These are phyloP conservation scores for Monosporascus sp. DNA, from an alignment of 2,329 filamentous ascomycete species.

Conservation along the genomic window DNA sequence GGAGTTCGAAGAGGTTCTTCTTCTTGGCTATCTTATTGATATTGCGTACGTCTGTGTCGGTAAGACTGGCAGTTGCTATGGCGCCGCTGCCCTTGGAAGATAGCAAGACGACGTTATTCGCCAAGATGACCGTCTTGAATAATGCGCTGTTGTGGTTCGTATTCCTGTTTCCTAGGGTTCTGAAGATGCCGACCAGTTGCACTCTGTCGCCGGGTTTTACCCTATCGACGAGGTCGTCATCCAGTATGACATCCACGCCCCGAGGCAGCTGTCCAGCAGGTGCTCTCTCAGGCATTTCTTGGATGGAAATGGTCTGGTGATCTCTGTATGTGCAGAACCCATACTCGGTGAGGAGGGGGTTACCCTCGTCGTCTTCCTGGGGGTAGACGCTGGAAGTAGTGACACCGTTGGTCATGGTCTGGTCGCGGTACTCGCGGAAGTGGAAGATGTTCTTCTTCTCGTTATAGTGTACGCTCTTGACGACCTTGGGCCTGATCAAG, in stretches of 20 bases:
- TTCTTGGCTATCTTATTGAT: slow-evolving; percentile 98
- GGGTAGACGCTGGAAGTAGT: slow-evolving; percentile 91
- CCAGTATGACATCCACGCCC: slow-evolving; percentile 91
- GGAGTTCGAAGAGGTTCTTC: slow-evolving; percentile 83
- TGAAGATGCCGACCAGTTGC: slow-evolving; percentile 93
- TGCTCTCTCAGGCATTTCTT: slow-evolving; percentile 97
- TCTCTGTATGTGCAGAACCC: slow-evolving; percentile 94
- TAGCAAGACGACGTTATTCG: slow-evolving; percentile 90
- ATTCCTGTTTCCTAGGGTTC: slow-evolving; percentile 91
- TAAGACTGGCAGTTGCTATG: slow-evolving; percentile 85
- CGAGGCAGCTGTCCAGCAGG: slow-evolving; percentile 92
- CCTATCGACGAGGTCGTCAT: slow-evolving; percentile 91
- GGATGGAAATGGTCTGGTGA: slow-evolving; percentile 95
- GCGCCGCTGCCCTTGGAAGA: slow-evolving; percentile 95
- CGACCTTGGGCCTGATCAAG: slow-evolving; percentile 91
- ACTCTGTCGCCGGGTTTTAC: slow-evolving; percentile 95
- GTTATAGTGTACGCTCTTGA: slow-evolving; percentile 96
- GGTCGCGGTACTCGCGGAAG: slow-evolving; percentile 86
- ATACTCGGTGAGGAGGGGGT: slow-evolving; percentile 90
- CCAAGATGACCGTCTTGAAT: slow-evolving; percentile 89
- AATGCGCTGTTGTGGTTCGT: slow-evolving; percentile 84
- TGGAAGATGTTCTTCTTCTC: slow-evolving; percentile 82
- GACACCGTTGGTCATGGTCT: slow-evolving; percentile 92
- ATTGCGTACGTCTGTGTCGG: slow-evolving; percentile 94
- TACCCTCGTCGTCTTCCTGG: slow-evolving; percentile 87